Evolutionary conservation across 495 filamentous ascomycete genomes (phyloP).

Genomic region (Cercophora sp.): DNA sequence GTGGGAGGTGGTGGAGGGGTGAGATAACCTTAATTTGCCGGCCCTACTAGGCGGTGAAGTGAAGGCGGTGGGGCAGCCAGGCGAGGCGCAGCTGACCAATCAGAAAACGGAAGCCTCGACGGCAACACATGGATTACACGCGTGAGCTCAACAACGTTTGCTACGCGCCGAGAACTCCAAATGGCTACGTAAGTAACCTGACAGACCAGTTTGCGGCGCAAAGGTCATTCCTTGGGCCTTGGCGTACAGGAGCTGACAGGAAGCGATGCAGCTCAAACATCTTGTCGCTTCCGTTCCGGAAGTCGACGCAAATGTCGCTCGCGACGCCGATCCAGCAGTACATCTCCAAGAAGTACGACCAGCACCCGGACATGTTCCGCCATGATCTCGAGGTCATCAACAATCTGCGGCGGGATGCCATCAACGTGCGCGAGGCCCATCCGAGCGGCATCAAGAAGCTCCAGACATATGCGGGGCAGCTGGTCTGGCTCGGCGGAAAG

Average conservation of each 20-base stretch:
- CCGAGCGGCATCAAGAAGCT: slow-evolving; percentile 84
- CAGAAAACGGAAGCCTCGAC: no score
- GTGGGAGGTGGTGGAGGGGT: no score
- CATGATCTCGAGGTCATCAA: slow-evolving; percentile 87
- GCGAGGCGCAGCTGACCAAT: no score
- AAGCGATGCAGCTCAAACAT: slow-evolving; percentile 34
- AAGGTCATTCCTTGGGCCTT: background rate
- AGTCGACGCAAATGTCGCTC: slow-evolving; percentile 69
- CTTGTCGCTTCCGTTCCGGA: slow-evolving; percentile 77
- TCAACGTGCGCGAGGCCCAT: slow-evolving; percentile 86
- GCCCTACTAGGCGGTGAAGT: no score
- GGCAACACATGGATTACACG: no score
- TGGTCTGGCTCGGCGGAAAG: slow-evolving; percentile 91
- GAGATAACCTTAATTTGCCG: no score
- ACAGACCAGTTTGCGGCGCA: background rate
- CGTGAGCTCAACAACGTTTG: no score
- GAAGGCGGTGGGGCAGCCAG: no score
- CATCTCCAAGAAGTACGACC: slow-evolving; percentile 98
- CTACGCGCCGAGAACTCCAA: no score
- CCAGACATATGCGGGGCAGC: slow-evolving; percentile 82
- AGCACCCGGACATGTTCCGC: slow-evolving; percentile 96
- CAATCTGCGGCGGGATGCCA: slow-evolving; percentile 70
- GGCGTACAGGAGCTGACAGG: background rate
- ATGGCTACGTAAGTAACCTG: slow-evolving; percentile 16
- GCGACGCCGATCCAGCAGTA: slow-evolving; percentile 86